These are phyloP conservation scores for Hypericum androsaemum DNA, from an alignment of 345 rosid species.

Conservation along the genomic window DNA sequence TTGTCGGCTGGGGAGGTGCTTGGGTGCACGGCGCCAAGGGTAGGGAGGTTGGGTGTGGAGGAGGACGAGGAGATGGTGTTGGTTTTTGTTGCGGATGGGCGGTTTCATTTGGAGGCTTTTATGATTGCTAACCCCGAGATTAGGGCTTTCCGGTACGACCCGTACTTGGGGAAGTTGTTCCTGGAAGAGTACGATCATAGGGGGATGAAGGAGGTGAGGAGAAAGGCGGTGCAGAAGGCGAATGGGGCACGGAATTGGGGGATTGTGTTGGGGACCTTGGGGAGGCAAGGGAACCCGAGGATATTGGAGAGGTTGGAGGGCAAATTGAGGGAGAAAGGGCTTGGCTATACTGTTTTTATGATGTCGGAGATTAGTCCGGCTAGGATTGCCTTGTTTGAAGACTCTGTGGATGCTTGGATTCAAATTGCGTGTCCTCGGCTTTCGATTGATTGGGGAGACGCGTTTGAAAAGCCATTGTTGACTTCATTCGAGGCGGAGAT, in stretches of 20 bases:
- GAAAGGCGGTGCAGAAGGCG: slow-evolving; percentile 42
- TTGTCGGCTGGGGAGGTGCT: slow-evolving; percentile 79
- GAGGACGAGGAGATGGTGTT: slow-evolving; percentile 22
- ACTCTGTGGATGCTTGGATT: slow-evolving; percentile 82
- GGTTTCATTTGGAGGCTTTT: slow-evolving; percentile 81
- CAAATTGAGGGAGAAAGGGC: slow-evolving; percentile 59
- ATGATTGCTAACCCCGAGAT: slow-evolving; percentile 85
- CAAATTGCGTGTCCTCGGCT: slow-evolving; percentile 93
- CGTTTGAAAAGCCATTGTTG: slow-evolving; percentile 64
- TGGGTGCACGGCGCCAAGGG: slow-evolving; percentile 77
- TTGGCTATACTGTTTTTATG: slow-evolving; percentile 45
- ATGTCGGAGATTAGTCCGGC: slow-evolving; percentile 82
- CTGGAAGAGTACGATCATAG: slow-evolving; percentile 86
- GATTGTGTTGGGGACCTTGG: slow-evolving; percentile 78
- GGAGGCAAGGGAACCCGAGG: slow-evolving; percentile 90
- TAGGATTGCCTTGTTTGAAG: slow-evolving; percentile 72
- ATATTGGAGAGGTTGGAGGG: slow-evolving; percentile 66
- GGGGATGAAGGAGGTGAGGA: slow-evolving; percentile 81
- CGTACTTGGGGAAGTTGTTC: slow-evolving; percentile 65
- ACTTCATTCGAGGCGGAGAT: slow-evolving; percentile 92
- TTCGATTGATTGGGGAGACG: slow-evolving; percentile 96
- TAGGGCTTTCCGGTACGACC: slow-evolving; percentile 68
- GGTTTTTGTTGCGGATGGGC: slow-evolving; percentile 85
- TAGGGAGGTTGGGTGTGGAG: slow-evolving; percentile 9
- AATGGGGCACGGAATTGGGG: slow-evolving; percentile 56